Conservation (phyloP, 2,329 filamentous ascomycete genomes). For the Akanthomyces lecanii region DNA sequence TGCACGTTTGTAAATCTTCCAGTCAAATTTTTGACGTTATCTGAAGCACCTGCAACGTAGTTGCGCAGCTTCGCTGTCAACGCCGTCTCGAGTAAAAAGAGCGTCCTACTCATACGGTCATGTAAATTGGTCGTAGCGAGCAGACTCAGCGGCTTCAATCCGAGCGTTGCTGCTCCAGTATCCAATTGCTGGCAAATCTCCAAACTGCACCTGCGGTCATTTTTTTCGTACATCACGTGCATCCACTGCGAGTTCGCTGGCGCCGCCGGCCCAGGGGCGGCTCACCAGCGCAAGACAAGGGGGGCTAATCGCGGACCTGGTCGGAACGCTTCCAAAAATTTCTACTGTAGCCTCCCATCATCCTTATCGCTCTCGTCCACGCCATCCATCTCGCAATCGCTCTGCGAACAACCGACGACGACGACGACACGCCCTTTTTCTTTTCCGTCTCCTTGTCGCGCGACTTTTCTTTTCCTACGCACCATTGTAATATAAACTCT, state of each 20-base stretch:
- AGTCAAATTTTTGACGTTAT: neutral
- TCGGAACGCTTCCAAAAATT: slow-evolving; percentile 16
- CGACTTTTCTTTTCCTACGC: neutral
- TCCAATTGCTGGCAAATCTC: neutral
- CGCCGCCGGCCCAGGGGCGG: neutral
- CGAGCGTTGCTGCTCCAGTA: neutral
- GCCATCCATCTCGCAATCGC: slow-evolving; percentile 8
- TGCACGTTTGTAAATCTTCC: neutral
- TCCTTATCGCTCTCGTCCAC: slow-evolving; percentile 3
- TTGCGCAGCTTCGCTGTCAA: neutral
- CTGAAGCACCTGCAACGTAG: neutral
- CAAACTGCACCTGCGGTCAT: neutral
- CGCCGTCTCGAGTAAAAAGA: neutral
- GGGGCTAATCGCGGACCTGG: slow-evolving; percentile 6
- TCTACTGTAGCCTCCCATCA: slow-evolving; percentile 9
- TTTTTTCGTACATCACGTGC: slow-evolving; percentile 11
- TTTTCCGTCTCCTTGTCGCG: slow-evolving; percentile 1
- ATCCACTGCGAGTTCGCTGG: neutral
- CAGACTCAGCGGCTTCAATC: neutral
- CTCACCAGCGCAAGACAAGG: neutral
- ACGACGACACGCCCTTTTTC: neutral
- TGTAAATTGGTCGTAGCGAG: neutral
- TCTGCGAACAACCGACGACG: neutral
- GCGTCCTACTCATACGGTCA: no score
- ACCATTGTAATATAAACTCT: slow-evolving; percentile 3